Evolutionary conservation across 345 rosid genomes (phyloP), one percentile per base, ranked within the genome.

Genomic region (Lenwebbia sp.): DNA sequence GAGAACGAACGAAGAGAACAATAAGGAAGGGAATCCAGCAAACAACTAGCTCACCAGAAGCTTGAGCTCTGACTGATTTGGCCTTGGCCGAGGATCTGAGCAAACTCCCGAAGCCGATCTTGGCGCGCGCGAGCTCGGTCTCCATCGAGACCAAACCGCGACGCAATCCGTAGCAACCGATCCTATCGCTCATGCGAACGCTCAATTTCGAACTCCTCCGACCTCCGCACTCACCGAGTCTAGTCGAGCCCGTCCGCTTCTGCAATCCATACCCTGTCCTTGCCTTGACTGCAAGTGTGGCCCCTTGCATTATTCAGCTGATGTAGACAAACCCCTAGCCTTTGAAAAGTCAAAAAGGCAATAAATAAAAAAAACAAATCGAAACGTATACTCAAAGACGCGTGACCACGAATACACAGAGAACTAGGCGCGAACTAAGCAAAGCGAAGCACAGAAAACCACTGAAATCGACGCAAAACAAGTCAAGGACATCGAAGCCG

Each of bases 61-160:
- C 92, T 10, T 93, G 94, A 75, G 94, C 93, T 88, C 88, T 94
- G 87, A 94, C 88, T 2, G 95, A 91, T 91, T 94, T 92, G 85
- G 93, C 53, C 91, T 92, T 94, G 75, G 91, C 86, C 23, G 95
- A 88, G 40, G 93, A 88, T 85, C 89, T 81, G 87, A 90, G 91
- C 75, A 92, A 86, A 28, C 78, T 87, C n/a, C 88, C 87, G 70
- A 88, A 87, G 78, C 88, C 88, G 82, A n/a, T 70, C 58, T 86
- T 91, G 11, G 94, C 86, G n/a, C 94, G 95, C 47, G 91, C 90
- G 84, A 96, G 92, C 85, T 93, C 93, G 5, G 95, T 90, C 83
- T 95, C 95, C 99, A 92, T 96, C 25, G 90, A 81, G 82, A 83
- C 87, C 26, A 88, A 84, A 87, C 78, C 87, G 51, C 89, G 85